Evolutionary conservation across 108 stramenopile genomes (phyloP).

Genomic region (Nitzschia sp.): DNA sequence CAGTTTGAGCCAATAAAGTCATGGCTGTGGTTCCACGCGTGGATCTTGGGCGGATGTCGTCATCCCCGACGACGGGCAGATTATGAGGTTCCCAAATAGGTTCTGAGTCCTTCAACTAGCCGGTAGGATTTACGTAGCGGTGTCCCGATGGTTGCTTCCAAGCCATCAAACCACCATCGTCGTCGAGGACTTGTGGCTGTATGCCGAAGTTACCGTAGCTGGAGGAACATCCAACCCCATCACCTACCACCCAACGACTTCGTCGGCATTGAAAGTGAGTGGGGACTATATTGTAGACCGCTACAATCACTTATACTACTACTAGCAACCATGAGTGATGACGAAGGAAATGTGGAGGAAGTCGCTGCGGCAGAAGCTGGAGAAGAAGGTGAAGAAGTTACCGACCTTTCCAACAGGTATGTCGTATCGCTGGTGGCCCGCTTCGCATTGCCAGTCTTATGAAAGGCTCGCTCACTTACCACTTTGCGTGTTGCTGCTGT

Average conservation of each 20-base stretch:
- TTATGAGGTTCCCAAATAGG: slow-evolving; percentile 20
- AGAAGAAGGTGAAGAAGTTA: slow-evolving; percentile 66
- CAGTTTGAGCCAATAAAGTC: too few species aligned
- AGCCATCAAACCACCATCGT: too few species aligned
- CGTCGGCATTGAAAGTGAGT: too few species aligned
- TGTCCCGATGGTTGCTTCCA: too few species aligned
- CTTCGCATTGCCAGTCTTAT: background rate
- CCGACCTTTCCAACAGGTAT: slow-evolving; percentile 82
- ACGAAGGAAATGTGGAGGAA: slow-evolving; percentile 32
- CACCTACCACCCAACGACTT: too few species aligned
- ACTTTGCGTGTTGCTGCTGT: background rate
- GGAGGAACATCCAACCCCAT: too few species aligned
- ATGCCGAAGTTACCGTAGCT: too few species aligned
- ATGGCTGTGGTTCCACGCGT: too few species aligned
- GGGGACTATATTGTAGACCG: too few species aligned
- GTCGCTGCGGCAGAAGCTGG: slow-evolving; percentile 47
- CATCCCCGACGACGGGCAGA: slow-evolving; percentile 12
- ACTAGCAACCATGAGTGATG: slow-evolving; percentile 13
- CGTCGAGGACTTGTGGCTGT: too few species aligned
- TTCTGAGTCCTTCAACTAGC: slow-evolving; percentile 2
- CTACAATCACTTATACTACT: too few species aligned
- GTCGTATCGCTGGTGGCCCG: slow-evolving; percentile 4
- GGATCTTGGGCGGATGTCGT: too few species aligned
- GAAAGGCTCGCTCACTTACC: background rate
- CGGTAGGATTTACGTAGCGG: background rate